Conservation (phyloP, 805 yeast genomes). For the Candida anglica region DNA sequence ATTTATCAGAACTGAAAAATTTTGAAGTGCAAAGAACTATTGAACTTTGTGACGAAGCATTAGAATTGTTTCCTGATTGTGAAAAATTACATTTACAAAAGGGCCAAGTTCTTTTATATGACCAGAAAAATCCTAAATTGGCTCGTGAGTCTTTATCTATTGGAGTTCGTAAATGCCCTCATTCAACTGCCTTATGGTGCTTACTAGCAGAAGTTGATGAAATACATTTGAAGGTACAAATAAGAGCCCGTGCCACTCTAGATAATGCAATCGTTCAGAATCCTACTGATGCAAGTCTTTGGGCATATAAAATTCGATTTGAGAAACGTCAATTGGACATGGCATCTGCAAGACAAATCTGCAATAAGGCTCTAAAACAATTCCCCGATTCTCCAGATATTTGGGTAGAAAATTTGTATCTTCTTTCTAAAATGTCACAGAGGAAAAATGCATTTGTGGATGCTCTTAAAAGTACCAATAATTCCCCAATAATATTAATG, state of each 20-base stretch:
- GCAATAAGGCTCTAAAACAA: slow-evolving; percentile 54
- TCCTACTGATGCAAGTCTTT: slow-evolving; percentile 48
- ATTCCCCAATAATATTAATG: slow-evolving; percentile 53
- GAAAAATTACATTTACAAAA: slow-evolving; percentile 58
- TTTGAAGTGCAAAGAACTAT: neutral
- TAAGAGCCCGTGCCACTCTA: slow-evolving; percentile 67
- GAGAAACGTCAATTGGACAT: slow-evolving; percentile 50
- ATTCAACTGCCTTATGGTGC: slow-evolving; percentile 50
- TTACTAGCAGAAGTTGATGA: slow-evolving; percentile 38
- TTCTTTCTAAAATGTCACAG: slow-evolving; percentile 45
- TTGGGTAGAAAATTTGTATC: slow-evolving; percentile 61
- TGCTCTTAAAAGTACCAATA: slow-evolving; percentile 66
- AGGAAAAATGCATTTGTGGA: slow-evolving; percentile 58
- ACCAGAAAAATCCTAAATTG: neutral
- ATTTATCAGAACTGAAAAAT: too few species aligned
- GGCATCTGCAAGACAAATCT: slow-evolving; percentile 48
- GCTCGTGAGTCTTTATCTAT: slow-evolving; percentile 32
- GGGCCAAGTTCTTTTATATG: slow-evolving; percentile 53
- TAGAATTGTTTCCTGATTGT: slow-evolving; percentile 44
- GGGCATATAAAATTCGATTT: slow-evolving; percentile 54
- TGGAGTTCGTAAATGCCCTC: slow-evolving; percentile 50
- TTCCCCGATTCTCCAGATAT: slow-evolving; percentile 57
- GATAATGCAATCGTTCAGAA: slow-evolving; percentile 61
- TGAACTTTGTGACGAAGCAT: slow-evolving; percentile 40
- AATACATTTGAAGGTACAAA: slow-evolving; percentile 34